phyloP scores from a whole-genome alignment of 495 filamentous ascomycete species.

The Durotheca rogersii region DNA sequence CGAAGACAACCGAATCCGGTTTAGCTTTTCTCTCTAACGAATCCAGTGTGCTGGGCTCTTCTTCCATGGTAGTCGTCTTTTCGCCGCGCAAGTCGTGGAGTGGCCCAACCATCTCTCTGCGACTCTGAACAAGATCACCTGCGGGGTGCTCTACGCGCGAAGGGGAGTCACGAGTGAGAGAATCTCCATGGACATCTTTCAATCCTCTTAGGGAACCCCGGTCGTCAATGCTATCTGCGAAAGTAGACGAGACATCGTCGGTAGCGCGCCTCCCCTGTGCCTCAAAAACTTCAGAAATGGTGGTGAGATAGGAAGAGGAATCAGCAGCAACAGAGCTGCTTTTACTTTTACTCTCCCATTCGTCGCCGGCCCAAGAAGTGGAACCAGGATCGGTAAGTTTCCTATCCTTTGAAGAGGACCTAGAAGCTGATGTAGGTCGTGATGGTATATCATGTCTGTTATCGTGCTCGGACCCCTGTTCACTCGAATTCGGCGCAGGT shows the following conservation, averaged over 20 bases:
- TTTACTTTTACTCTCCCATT: conserved; percentile 11
- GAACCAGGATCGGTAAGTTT: conserved; percentile 1
- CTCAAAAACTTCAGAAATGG: not conserved
- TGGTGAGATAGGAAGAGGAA: not conserved
- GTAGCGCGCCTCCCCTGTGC: not conserved
- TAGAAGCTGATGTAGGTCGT: conserved; percentile 13
- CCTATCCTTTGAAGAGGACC: conserved; percentile 8
- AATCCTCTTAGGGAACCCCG: conserved; percentile 3
- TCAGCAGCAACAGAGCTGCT: conserved; percentile 11
- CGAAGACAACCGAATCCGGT: conserved; percentile 6
- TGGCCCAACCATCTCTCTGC: conserved; percentile 18
- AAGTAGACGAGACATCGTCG: conserved; percentile 4
- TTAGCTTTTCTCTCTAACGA: conserved; percentile 28
- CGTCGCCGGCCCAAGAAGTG: conserved; percentile 8
- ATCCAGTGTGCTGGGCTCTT: conserved; percentile 19
- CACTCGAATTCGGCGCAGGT: conserved; percentile 34
- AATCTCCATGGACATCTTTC: too few relatives aligned
- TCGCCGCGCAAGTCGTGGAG: conserved; percentile 12
- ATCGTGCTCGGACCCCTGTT: conserved; percentile 35
- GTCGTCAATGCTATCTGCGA: conserved; percentile 8
- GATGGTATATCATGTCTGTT: conserved; percentile 26
- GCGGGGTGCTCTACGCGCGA: conserved; percentile 19
- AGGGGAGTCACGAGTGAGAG: too few relatives aligned
- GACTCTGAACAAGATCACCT: conserved; percentile 19
- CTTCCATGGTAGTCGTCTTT: conserved; percentile 10